These are phyloP conservation scores for Cryphonectria japonica DNA, from an alignment of 2,329 filamentous ascomycete genomes.

Conservation along the genomic window DNA sequence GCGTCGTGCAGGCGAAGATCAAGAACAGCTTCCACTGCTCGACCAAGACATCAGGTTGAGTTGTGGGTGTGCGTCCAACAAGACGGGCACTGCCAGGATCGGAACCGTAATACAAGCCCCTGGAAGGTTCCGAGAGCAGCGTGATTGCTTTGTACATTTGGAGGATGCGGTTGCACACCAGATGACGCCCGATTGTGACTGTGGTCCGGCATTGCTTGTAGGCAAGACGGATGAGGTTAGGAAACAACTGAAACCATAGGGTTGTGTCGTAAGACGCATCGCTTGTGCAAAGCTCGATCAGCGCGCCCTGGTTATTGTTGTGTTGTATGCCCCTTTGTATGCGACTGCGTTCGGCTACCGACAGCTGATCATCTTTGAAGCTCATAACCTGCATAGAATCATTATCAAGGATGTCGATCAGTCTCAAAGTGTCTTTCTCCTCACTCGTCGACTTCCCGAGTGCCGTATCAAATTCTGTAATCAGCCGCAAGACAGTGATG, in stretches of 20 bases:
- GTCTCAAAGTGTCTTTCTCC: slow-evolving; percentile 68
- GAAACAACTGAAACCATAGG: slow-evolving; percentile 97
- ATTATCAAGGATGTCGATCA: slow-evolving; percentile 91
- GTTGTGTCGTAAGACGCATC: slow-evolving; percentile 94
- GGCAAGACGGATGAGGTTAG: slow-evolving; percentile 87
- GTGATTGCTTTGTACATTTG: slow-evolving; percentile 91
- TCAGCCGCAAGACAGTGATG: slow-evolving; percentile 87
- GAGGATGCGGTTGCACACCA: slow-evolving; percentile 88
- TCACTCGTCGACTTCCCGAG: slow-evolving; percentile 68
- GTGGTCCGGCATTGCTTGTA: slow-evolving; percentile 91
- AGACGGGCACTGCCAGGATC: slow-evolving; percentile 59
- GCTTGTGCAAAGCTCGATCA: slow-evolving; percentile 94
- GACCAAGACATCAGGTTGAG: slow-evolving; percentile 83
- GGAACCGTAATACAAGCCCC: slow-evolving; percentile 66
- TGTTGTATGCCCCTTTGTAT: slow-evolving; percentile 88
- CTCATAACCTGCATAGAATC: slow-evolving; percentile 88
- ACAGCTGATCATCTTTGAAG: slow-evolving; percentile 88
- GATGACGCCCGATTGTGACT: slow-evolving; percentile 85
- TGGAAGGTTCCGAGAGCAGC: slow-evolving; percentile 73
- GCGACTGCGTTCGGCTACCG: slow-evolving; percentile 88
- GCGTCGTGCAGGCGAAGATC: slow-evolving; percentile 93
- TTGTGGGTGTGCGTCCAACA: slow-evolving; percentile 62
- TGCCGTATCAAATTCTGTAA: slow-evolving; percentile 90
- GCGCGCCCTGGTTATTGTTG: slow-evolving; percentile 79
- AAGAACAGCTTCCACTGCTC: slow-evolving; percentile 99